phyloP scores from a whole-genome alignment of 257 asterid genomes.

The Linderniella brevidens region DNA sequence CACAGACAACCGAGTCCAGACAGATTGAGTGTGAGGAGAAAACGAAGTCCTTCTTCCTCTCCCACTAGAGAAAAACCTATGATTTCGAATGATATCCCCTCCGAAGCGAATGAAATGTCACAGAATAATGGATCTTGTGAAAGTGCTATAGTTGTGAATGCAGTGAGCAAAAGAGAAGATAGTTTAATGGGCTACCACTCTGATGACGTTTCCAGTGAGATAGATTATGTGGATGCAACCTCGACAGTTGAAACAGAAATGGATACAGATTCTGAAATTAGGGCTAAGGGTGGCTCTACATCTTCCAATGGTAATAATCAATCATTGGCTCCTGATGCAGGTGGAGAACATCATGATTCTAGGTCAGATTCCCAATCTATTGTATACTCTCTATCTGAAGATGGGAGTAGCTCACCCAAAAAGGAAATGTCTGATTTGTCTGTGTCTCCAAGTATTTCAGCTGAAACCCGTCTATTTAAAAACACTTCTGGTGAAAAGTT shows the following conservation, averaged over 20 bases:
- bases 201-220: constrained; percentile 57
- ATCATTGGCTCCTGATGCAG: constrained; percentile 17
- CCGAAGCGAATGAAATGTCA: constrained; percentile 17
- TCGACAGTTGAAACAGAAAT: constrained; percentile 60
- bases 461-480: constrained; percentile 19
- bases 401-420: constrained; percentile 18
- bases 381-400: constrained; percentile 40
- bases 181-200: constrained; percentile 35
- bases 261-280: constrained; percentile 54
- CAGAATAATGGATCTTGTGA: constrained; percentile 21
- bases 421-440: constrained; percentile 26
- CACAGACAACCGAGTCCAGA: constrained; percentile 22
- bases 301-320: constrained; percentile 16
- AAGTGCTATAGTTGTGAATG: constrained; percentile 4
- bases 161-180: constrained; percentile 17
- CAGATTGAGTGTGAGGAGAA: constrained; percentile 24
- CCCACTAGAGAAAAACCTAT: constrained; percentile 21
- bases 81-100: constrained; percentile 17
- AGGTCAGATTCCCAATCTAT: constrained; percentile 48
- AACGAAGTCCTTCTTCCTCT: constrained; percentile 17
- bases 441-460: constrained; percentile 19
- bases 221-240: constrained; percentile 71
- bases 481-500: constrained; percentile 10
- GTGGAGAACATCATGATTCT: constrained; percentile 22
- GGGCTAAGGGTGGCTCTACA: constrained; percentile 26